Percentiles rank a stretch among this genome's conserved stretches.
These are phyloP conservation scores for Stephanocyclus meneghinianus DNA, from an alignment of 352 stramenopile genomes.

Conservation along the genomic window DNA sequence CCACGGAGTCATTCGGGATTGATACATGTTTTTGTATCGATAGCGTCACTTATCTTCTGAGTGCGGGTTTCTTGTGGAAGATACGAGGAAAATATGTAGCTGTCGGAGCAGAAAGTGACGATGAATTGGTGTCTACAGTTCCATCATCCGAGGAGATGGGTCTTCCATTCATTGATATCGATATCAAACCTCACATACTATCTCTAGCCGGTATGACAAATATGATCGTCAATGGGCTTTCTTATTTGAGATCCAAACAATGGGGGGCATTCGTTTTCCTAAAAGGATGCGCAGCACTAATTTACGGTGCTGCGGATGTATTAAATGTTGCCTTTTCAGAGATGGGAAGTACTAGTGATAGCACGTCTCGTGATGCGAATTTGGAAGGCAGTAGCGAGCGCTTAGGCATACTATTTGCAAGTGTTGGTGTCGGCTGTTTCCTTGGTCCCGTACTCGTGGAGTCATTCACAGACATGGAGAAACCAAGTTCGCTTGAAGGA, in stretches of 20 bases:
- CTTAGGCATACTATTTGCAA: constrained; percentile 56
- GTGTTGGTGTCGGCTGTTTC: constrained; percentile 68
- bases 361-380: background rate
- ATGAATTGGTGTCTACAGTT: background rate
- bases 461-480: constrained; percentile 51
- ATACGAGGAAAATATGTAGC: constrained; percentile 44
- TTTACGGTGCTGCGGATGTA: constrained; percentile 60
- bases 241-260: constrained; percentile 49
- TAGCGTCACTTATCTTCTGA: constrained; percentile 55
- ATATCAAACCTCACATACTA: background rate
- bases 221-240: constrained; percentile 34
- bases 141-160: background rate
- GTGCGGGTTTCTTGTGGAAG: constrained; percentile 54
- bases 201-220: constrained; percentile 7
- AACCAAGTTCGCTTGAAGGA: constrained; percentile 51
- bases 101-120: background rate
- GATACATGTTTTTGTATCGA: constrained; percentile 65
- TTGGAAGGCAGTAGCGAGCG: constrained; percentile 30
- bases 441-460: constrained; percentile 60
- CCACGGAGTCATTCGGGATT: constrained; percentile 54
- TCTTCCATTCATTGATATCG: background rate
- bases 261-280: constrained; percentile 61
- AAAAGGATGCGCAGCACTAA: constrained; percentile 50
- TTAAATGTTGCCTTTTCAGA: constrained; percentile 69
- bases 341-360: background rate